phyloP scores from a whole-genome alignment of 2,329 filamentous ascomycete genomes.

The Claviceps arundinis region DNA sequence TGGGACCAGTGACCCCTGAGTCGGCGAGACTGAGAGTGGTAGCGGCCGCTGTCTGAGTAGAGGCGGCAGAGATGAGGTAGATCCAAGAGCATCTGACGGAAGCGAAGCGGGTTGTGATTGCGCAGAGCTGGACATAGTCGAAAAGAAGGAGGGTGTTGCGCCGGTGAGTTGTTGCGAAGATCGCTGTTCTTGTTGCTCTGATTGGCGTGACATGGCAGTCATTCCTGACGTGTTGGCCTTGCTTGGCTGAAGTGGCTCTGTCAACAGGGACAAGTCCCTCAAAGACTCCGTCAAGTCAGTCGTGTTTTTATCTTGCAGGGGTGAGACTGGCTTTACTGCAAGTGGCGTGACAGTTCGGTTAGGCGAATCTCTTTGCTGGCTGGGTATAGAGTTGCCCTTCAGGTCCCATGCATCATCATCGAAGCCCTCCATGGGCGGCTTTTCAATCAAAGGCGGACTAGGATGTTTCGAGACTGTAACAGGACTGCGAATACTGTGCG shows the following conservation, averaged over 20 bases:
- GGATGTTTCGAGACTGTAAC: conserved; percentile 12
- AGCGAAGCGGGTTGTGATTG: conserved; percentile 15
- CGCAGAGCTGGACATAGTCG: conserved; percentile 26
- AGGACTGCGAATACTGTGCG: conserved; percentile 10
- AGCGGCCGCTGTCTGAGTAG: conserved; percentile 52
- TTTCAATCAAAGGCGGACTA: conserved; percentile 15
- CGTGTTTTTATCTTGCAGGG: conserved; percentile 11
- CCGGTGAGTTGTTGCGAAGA: conserved; percentile 35
- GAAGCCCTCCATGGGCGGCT: conserved; percentile 45
- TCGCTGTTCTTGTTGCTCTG: conserved; percentile 17
- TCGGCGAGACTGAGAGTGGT: conserved; percentile 49
- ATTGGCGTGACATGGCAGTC: conserved; percentile 2
- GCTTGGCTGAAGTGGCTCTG: conserved; percentile 38
- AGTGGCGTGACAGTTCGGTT: conserved; percentile 7
- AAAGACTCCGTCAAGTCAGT: conserved; percentile 38
- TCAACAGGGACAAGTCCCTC: conserved; percentile 42
- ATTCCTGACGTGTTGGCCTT: conserved; percentile 23
- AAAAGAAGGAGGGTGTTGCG: conserved; percentile 47
- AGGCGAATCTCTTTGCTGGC: conserved; percentile 35
- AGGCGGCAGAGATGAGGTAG: conserved; percentile 14
- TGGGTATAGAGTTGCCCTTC: conserved; percentile 40
- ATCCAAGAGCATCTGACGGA: conserved; percentile 3
- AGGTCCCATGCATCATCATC: conserved; percentile 97
- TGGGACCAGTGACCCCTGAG: conserved; percentile 54
- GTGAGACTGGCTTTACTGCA: conserved; percentile 8